Evolutionary conservation across 805 yeast genomes (phyloP), one percentile per base, ranked within the genome.

Genomic region (Zygoascus biomembranicola): DNA sequence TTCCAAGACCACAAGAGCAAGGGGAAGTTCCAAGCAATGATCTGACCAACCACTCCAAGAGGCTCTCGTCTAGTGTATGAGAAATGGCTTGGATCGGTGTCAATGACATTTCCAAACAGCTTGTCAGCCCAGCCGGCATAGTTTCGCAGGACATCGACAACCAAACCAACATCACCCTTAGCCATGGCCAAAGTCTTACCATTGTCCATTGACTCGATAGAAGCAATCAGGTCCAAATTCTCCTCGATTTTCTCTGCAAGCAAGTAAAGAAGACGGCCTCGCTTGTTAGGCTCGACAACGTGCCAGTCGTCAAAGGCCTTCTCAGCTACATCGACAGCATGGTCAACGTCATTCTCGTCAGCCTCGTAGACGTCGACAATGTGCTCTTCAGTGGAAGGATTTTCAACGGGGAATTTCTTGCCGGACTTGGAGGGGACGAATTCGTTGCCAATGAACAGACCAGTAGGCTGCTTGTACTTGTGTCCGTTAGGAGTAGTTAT

Each of bases 381-480:
- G 56, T 76, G 77, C 64, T 84, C 86, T 69, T 85, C 72, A 28
- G 67, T 68, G 52, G 70, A 53, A 18, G 59, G 66, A 56, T 62
- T 63, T 53, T 78, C 77, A 14, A 76, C 79, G 5, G 72, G 66
- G 55, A 85, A 72, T n/a, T 82, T 80, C 63, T 78, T 73, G 52
- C 77, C 79, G 52, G 78, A 77, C 35, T 71, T 69, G 8, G 87
- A 77, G 49, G 73, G 63, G 53, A 84, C 83, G 64, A 85, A 88
- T 69, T 87, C 87, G 70, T 87, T 87, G 75, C 88, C 85, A 69
- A 90, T 88, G 77, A 87, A 90, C 62, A 90, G 73, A 58, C 97
- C 97, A 10, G 86, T 83, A 62, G 96, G 96, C 73, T 87, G 95
- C 50, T 80, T 76, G 65, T 84, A 85, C 37, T 75, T 71, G 32